These are phyloP conservation scores for Globisporangium acanthophoron DNA, from an alignment of 352 stramenopile genomes.

Conservation along the genomic window DNA sequence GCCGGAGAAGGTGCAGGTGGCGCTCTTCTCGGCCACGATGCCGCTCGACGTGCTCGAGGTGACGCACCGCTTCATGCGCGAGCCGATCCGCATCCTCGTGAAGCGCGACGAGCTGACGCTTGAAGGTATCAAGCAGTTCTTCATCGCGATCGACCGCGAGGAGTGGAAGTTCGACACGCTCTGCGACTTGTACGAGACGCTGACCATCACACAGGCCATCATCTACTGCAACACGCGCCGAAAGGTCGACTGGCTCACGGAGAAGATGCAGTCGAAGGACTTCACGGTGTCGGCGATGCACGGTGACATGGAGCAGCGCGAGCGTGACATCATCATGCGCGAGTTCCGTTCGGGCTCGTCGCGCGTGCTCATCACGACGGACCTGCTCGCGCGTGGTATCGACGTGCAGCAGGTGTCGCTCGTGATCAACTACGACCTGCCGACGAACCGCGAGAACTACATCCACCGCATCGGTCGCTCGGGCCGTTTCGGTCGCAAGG, in stretches of 20 bases:
- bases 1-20: constrained; percentile 96
- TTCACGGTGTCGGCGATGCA: constrained; percentile 99
- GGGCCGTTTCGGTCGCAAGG: constrained; percentile 99
- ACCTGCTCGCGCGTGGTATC: constrained; percentile 99
- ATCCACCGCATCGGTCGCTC: constrained; percentile 99
- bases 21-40: constrained; percentile 99
- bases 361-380: constrained; percentile 99
- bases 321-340: constrained; percentile 99
- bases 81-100: constrained; percentile 98
- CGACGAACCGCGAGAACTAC: constrained; percentile 99
- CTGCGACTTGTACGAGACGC: constrained; percentile 99
- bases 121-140: constrained; percentile 99
- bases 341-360: constrained; percentile 99
- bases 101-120: constrained; percentile 99
- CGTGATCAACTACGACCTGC: constrained; percentile 99
- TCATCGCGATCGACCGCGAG: constrained; percentile 97
- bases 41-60: constrained; percentile 98
- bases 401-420: constrained; percentile 99
- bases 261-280: constrained; percentile 99
- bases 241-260: constrained; percentile 99
- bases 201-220: constrained; percentile 99
- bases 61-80: constrained; percentile 98
- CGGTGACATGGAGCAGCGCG: constrained; percentile 99
- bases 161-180: constrained; percentile 99
- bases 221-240: constrained; percentile 99